Percentiles rank a stretch among this genome's conserved stretches.
phyloP scores from a whole-genome alignment of 257 asterid genomes.

The Avicennia marina region DNA sequence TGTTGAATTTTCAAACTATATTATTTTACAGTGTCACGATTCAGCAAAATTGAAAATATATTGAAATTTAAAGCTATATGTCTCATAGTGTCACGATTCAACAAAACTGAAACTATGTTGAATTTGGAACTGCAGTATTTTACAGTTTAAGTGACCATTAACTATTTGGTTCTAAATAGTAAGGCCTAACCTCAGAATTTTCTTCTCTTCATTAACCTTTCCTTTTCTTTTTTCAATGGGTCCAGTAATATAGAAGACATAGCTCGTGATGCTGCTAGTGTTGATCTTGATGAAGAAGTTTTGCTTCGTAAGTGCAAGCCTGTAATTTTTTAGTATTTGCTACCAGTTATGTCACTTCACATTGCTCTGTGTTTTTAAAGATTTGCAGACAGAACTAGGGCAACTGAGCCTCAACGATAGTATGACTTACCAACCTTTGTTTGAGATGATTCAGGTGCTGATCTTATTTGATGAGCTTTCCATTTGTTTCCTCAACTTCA shows the following conservation, averaged over 20 bases:
- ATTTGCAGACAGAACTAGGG: constrained; percentile 68
- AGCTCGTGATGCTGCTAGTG: constrained; percentile 95
- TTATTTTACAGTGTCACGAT: no score
- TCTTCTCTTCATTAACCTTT: constrained; percentile 17
- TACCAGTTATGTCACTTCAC: constrained; percentile 18
- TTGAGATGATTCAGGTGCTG: constrained; percentile 76
- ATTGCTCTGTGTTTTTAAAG: constrained; percentile 38
- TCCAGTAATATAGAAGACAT: constrained; percentile 90
- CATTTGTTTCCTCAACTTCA: constrained; percentile 8
- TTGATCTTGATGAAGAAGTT: constrained; percentile 71
- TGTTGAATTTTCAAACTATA: no score
- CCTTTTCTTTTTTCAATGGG: background rate
- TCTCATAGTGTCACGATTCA: constrained; percentile 9
- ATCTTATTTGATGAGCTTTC: constrained; percentile 11
- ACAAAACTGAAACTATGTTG: background rate
- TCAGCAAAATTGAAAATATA: no score
- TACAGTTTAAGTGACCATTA: background rate
- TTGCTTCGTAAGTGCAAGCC: constrained; percentile 60
- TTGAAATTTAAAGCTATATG: no score
- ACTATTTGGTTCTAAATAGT: constrained; percentile 5
- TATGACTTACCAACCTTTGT: constrained; percentile 76
- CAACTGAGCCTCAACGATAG: constrained; percentile 45
- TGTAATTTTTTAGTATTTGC: background rate
- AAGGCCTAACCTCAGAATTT: no score
- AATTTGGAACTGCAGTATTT: background rate